Conservation (phyloP, 345 rosid species). For the Moricandia moricandioides region DNA sequence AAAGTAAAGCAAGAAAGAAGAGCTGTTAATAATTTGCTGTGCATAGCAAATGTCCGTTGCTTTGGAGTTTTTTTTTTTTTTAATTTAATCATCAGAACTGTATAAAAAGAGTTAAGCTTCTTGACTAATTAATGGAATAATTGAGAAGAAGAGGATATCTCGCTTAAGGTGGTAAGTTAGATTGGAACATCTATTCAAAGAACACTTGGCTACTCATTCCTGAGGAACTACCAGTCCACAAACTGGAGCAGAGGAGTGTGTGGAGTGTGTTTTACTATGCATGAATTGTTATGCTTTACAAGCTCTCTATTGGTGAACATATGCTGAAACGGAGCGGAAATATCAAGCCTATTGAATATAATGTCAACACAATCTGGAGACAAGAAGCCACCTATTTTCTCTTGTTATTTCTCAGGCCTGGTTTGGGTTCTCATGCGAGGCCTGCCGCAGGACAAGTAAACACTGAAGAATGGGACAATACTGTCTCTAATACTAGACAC, state of each 20-base stretch:
- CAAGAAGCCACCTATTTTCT: neutral
- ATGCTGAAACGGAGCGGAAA: neutral
- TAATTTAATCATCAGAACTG: neutral
- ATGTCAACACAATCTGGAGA: neutral
- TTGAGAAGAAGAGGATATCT: neutral
- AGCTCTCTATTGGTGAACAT: neutral
- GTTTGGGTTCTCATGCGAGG: neutral
- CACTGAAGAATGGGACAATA: neutral
- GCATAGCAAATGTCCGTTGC: neutral
- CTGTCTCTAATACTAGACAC: neutral
- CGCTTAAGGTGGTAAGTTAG: neutral
- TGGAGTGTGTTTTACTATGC: no score
- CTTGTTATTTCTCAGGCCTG: neutral
- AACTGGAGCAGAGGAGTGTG: no score
- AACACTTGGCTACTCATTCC: neutral
- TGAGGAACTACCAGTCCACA: no score
- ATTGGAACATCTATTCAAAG: neutral
- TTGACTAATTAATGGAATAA: neutral
- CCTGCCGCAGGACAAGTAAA: neutral
- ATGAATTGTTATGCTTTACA: neutral
- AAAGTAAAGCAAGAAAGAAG: neutral
- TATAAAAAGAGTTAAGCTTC: neutral
- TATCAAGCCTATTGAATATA: neutral
- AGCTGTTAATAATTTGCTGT: neutral
- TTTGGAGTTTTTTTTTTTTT: neutral